Evolutionary conservation across 371 early-diverging fungal species (phyloP), one percentile per base, ranked within the genome.

Genomic region (Rhizopus sp.): DNA sequence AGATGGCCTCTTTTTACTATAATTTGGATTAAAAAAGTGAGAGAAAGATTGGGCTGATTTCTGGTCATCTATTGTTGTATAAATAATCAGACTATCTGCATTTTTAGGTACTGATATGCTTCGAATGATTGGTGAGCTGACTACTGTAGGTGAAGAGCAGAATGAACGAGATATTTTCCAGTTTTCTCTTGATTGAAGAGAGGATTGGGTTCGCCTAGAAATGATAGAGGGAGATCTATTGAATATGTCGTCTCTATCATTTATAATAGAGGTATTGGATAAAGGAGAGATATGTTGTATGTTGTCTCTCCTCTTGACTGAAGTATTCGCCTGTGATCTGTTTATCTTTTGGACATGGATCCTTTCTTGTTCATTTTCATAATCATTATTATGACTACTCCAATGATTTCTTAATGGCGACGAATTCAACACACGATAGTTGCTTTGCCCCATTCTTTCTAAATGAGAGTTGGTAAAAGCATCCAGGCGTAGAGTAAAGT

Each of bases 381-480:
- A 8, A 15, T 38, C 15, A 6, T 7, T 32, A 4, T 33, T 23
- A 39, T 9, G 48, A 53, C 23, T 23, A n/a, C 12, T 34, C 64
- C 64, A 63, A 16, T 63, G 59, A 7, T 39, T 44, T 34, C 58
- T 48, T 12, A 63, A 30, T 3, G 64, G 64, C 5, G 64, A 63
- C n/a, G 59, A 35, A 15, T n/a, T 48, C 4, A 45, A 31, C 3
- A 57, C 57, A 17, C 31, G 50, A 30, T 38, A 44, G 7, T 39
- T 50, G 23, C 40, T 42, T 32, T 59, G 35, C 13, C 38, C 23
- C 41, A 35, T 50, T 30, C 39, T 15, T 13, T 33, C 40, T 10
- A 50, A 29, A 23, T 34, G 40, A 32, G 57, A 34, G 5, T 45
- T 30, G 8, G 54, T 47, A 41, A 59, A 64, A 10, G 45, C 12